Evolutionary conservation across 345 rosid species (phyloP).

Genomic region (Xanthoceras sorbifolium): DNA sequence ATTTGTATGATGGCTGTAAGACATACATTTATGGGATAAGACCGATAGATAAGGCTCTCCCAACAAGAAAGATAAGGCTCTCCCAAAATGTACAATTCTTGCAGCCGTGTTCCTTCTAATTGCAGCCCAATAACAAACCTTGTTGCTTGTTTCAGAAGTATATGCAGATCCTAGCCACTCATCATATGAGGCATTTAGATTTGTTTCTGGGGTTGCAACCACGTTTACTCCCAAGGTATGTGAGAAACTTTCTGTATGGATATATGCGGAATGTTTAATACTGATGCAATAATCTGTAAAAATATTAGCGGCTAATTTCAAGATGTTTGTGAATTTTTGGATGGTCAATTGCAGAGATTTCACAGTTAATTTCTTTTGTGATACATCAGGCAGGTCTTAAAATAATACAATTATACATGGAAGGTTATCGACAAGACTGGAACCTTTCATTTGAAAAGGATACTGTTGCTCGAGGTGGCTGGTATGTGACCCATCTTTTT

Average conservation of each 20-base stretch:
- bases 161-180: slow-evolving; percentile 90
- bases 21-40: neutral
- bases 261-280: neutral
- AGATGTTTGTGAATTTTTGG: neutral
- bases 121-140: slow-evolving; percentile 13
- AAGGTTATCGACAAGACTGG: slow-evolving; percentile 97
- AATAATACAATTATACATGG: slow-evolving; percentile 84
- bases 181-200: slow-evolving; percentile 72
- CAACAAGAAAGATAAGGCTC: neutral
- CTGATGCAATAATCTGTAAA: neutral
- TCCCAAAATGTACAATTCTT: neutral
- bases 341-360: neutral
- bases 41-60: neutral
- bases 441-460: slow-evolving; percentile 79
- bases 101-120: slow-evolving; percentile 13
- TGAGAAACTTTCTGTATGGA: slow-evolving; percentile 13
- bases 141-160: slow-evolving; percentile 59
- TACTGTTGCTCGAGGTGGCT: slow-evolving; percentile 83
- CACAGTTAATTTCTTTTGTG: slow-evolving; percentile 9
- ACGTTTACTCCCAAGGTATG: slow-evolving; percentile 89
- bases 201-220: slow-evolving; percentile 72
- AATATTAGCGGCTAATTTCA: neutral
- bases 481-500: slow-evolving; percentile 48
- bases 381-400: slow-evolving; percentile 75
- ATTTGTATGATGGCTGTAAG: neutral